A percentile compares a stretch with the other conserved stretches of the same genome.
phyloP scores from a whole-genome alignment of 192 early-diverging fungal species.

The Coemansia sp. region DNA sequence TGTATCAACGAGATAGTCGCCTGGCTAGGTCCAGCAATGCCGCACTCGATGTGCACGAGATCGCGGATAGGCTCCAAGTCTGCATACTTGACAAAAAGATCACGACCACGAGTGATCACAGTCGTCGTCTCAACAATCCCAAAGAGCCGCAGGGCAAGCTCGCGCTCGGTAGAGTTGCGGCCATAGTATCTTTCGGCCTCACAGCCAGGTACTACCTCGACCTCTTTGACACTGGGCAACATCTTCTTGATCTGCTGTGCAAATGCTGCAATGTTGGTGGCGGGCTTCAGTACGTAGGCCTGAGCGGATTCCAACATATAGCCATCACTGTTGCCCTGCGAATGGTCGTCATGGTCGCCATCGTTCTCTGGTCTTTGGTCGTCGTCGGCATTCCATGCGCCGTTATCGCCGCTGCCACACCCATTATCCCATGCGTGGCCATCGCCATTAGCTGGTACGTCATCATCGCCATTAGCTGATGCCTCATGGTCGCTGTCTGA shows the following conservation, averaged over 20 bases:
- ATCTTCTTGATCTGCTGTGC: not conserved
- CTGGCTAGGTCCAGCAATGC: not conserved
- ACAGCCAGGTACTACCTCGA: not conserved
- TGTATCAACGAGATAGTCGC: not conserved
- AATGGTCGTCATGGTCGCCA: not conserved
- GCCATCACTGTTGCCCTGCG: too few species aligned
- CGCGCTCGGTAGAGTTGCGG: too few species aligned
- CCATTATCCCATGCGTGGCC: not conserved
- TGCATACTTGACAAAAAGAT: not conserved
- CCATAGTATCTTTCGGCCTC: not conserved
- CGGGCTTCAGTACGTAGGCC: not conserved
- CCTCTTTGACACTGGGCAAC: not conserved
- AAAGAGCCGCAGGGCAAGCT: not conserved
- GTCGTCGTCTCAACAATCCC: not conserved
- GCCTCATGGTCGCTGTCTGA: too few species aligned
- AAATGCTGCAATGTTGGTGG: not conserved
- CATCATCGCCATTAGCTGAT: too few species aligned
- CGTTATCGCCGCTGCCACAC: too few species aligned
- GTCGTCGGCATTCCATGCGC: too few species aligned
- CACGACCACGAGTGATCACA: not conserved
- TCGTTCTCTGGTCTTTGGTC: not conserved
- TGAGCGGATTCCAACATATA: not conserved
- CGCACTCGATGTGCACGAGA: not conserved
- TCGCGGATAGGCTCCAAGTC: not conserved
- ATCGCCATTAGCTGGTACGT: not conserved